Conservation (phyloP, 805 yeast species). For the Sugiyamaella chiloensis region DNA sequence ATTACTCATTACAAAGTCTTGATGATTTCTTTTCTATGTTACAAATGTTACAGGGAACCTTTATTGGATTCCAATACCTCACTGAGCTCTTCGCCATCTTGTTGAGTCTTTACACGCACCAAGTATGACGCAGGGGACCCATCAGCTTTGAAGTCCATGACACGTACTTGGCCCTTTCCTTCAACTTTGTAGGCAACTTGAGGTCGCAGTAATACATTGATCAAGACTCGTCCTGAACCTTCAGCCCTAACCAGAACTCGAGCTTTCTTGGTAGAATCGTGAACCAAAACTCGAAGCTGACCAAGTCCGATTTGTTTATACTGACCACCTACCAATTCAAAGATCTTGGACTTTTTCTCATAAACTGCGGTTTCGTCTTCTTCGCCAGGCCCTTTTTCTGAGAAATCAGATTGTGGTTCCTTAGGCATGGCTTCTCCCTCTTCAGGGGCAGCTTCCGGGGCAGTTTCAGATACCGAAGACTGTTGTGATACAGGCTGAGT, state of each 20-base stretch:
- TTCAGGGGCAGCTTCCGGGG: constrained; percentile 25
- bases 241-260: constrained; percentile 84
- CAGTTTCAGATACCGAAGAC: constrained; percentile 18
- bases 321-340: constrained; percentile 50
- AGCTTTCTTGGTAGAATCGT: constrained; percentile 56
- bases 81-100: constrained; percentile 55
- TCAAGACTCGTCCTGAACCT: constrained; percentile 74
- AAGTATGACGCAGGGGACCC: constrained; percentile 65
- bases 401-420: constrained; percentile 45
- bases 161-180: constrained; percentile 65
- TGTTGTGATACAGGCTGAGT: neutral
- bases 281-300: constrained; percentile 66
- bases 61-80: constrained; percentile 16
- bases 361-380: constrained; percentile 68
- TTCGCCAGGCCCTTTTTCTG: constrained; percentile 72
- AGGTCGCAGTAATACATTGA: constrained; percentile 61
- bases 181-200: constrained; percentile 55
- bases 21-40: neutral
- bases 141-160: constrained; percentile 55
- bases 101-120: constrained; percentile 71
- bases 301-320: constrained; percentile 62
- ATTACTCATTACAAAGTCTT: neutral
- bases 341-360: constrained; percentile 68
- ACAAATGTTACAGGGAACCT: neutral
- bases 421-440: constrained; percentile 44